Base-by-base conservation (phyloP, 1,284 basidiomycete species). In the Laetiporus sulphureus region DNA sequence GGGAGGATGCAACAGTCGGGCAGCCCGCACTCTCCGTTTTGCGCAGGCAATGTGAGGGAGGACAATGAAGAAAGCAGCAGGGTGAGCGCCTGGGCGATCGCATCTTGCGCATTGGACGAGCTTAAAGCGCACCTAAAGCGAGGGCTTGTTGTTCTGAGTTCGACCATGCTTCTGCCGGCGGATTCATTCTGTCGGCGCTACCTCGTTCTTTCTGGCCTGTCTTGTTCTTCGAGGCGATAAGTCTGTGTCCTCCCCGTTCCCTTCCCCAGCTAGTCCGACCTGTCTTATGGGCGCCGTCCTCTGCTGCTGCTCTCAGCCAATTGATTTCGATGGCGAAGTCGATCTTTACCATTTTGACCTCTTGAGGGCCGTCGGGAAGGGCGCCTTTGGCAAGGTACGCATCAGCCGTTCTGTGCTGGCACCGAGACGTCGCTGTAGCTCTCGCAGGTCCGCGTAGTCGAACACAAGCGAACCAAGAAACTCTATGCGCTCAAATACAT, bases 401-500 rank as follows among this genome's bases (percentile, higher is more conserved):
- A 21, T 25, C 34, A 39, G 30, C 20, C 22, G 42, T 10, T 20
- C 29, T 46, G 15, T 37, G 45, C 20, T 32, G 21, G 20, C 18
- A 30, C 19, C 23, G 25, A 13, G n/a, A 5, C 30, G 19, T 37
- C 10, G 27, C 39, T n/a, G 13, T 18, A 11, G 30, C 16, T 11
- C 39, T 3, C 13, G 10, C 38, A 84, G 80, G 82, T 84, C 55
- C 81, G 94, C 57, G 91, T 97, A 21, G 91, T 98, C 43, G 91
- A 96, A 64, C 93, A 97, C 69, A 97, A 95, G 62, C 81, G 85
- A 63, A 82, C 89, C 4, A 94, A 94, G 61, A 83, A 91, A 52
- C 71, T 97, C 1, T 97, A 92, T 60, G 94, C 94, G 13, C 81
- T 97, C 65, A 98, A 98, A 61, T 98, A 98, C 67, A 95, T 98